Evolutionary conservation across 2,329 filamentous ascomycete species (phyloP), one percentile per base, ranked within the genome.

Genomic region (Colletotrichum falcatum): DNA sequence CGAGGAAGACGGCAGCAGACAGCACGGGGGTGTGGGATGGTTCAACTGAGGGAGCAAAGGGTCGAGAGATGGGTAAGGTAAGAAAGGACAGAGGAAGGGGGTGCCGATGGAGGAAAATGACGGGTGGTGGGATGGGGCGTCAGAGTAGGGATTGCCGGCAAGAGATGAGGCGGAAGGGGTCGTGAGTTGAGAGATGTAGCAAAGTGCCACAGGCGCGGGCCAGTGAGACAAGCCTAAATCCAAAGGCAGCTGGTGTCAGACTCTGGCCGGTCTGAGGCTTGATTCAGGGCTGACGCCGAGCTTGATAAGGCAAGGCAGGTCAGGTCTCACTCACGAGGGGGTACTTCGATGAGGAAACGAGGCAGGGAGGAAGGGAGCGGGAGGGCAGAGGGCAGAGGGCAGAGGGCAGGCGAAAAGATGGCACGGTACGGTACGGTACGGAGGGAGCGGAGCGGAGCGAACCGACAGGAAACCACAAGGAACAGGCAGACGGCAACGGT

Each of bases 221-320:
- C 65, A 28, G 64, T 71, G 65, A 69, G 69, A 71, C 69, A 71
- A 48, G 59, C 37, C 68, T 60, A 60, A 53, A 39, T 46, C 56
- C 56, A 49, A 51, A 30, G 56, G 66, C 53, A 65, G 46, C 37
- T 53, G 35, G 55, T 65, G 49, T 54, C 56, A 44, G 49, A 46
- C 39, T 66, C 53, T 55, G 23, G 48, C 39, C 56, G 51, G 53
- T 44, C 44, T 69, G 66, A 28, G 28, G 37, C 54, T 69, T 60
- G 61, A 69, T 46, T 69, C 66, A 69, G 66, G 28, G 30, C 46
- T 62, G 30, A 66, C 48, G 54, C 55, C 54, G 62, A 61, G 49
- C 49, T 61, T 48, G 49, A 58, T 30, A 35, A 55, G 42, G 37
- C 30, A 64, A n/a, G 33, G 12, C 28, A 58, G 48, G 23, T 30